Base-by-base conservation (phyloP, 345 rosid genomes). In the Theobroma cacao region DNA sequence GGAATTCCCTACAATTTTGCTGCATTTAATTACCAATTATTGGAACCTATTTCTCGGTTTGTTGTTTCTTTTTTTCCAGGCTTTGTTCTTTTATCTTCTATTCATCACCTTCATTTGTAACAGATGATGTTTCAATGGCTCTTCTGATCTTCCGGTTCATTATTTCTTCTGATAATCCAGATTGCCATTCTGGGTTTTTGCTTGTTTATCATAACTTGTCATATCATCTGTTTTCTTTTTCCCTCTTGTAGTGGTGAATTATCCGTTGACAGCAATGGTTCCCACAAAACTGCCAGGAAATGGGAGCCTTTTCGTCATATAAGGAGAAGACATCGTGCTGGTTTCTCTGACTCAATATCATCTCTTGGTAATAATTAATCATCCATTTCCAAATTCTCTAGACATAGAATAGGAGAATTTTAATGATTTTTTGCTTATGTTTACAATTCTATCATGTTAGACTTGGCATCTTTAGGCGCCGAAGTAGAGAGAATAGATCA, bases 311-410 rank as follows among this genome's bases (percentile, higher is more conserved):
- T 62, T 33, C 71, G 60, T 48, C 40, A 22, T 48, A 28, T 75
- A 1, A 63, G 48, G 14, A 48, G 60, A 63, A 22, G n/a, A 63
- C 3, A 47, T 45, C 60, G 78, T 33, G 45, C 71, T 31, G 48
- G 48, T 34, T 75, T 75, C 48, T 63, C 78, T 0, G 72, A 48
- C 14, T 1, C 55, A 4, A 7, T 75, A 63, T 33, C 72, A 17
- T 20, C 78, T 7, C 14, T 75, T 47, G 78, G 78, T 75, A 75
- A 40, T 40, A 62, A 31, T 50, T 28, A 14, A 56, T 74, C 58
- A 41, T 75, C 52, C 45, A 24, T 61, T 75, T 43, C 56, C 7
- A 75, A 26, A 28, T 75, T 75, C 26, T 60, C 9, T 47, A 36
- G 22, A 75, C n/a, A 8, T 1, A 5, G 7, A 36, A 4, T 33